Base-by-base conservation (phyloP, 345 rosid species). In the Bretschneidera sinensis region DNA sequence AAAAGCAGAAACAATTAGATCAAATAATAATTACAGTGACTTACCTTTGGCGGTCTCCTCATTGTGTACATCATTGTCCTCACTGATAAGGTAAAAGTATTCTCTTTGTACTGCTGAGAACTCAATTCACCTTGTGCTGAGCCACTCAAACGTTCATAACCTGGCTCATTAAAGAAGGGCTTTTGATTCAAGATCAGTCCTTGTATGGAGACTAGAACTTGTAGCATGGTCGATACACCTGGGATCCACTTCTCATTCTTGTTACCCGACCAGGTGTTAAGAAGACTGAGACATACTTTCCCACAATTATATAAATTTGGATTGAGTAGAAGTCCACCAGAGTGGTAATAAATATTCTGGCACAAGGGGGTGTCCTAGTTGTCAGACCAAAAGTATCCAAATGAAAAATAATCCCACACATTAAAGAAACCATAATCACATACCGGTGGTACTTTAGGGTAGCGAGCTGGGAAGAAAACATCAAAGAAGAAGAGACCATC, bases 401-500 rank as follows among this genome's bases (percentile, higher is more conserved):
- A 39, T 5, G 15, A 9, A 11, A 39, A 39, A 39, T 11, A 39
- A 11, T 39, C 16, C 16, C 45, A 39, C 45, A 39, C 15, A 7
- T 7, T 14, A 5, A 39, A 7, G 45, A 39, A 39, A 39, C 11
- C 45, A 43, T 19, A 22, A 59, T 55, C 35, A 76, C 79, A 52
- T 83, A 87, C 97, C 55, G 97, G 98, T 16, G 98, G 97, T 19
- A 35, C 74, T 66, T 60, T 64, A 59, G 98, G 98, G 71, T 87
- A 92, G 63, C 65, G 66, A 53, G 73, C 55, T 50, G 97, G 98
- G 74, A 92, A 92, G 83, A 62, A 81, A 64, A 92, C 69, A 67
- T 92, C 98, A 67, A 89, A 87, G 79, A 89, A 92, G 74, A 83
- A 92, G 49, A 92, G 88, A 71, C 98, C 97, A 50, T 92, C 96